Evolutionary conservation across 805 yeast genomes (phyloP), one percentile per base, ranked within the genome.

Genomic region (Saturnispora sekii): DNA sequence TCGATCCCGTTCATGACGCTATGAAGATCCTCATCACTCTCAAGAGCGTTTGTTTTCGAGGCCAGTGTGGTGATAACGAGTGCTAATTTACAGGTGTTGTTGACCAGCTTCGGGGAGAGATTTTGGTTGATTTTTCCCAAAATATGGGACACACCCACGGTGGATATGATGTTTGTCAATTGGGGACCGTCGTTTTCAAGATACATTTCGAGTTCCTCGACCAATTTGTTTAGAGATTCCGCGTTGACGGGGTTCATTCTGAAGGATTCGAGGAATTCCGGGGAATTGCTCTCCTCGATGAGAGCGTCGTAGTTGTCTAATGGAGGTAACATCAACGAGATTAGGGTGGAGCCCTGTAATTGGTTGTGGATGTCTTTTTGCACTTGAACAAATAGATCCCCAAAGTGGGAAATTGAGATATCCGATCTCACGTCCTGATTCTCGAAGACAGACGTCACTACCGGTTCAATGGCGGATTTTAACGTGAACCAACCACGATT

Each of bases 401-500:
- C 69, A 55, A 88, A 79, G 47, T 84, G 83, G 7, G 26, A 21
- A 6, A 79, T 62, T 1, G 81, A 64, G 41, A 90, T 61, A 55
- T 81, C 89, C 15, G 84, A 76, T 51, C 88, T 73, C 31, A 95
- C 94, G 50, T 77, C 80, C 28, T 84, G 65, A 10, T 69, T 70
- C 10, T 67, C 73, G 59, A 87, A 86, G 18, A 77, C 79, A 30
- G 68, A 69, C 29, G 67, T 69, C 3, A 90, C 89, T 4, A 74
- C 65, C 1, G 61, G 57, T 54, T 77, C 76, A 28, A 86, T 75
- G 16, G 70, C 62, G 28, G 68, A 64, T 17, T 76, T 69, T 32
- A 85, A 64, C 31, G 69, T 65, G 17, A 70, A 54, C 88, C 93
- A 87, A 0, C 97, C 97, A 51, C 79, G 76, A 61, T 90, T 88